Conservation (phyloP, 2,329 filamentous ascomycete species). For the Amylocarpus encephaloides region DNA sequence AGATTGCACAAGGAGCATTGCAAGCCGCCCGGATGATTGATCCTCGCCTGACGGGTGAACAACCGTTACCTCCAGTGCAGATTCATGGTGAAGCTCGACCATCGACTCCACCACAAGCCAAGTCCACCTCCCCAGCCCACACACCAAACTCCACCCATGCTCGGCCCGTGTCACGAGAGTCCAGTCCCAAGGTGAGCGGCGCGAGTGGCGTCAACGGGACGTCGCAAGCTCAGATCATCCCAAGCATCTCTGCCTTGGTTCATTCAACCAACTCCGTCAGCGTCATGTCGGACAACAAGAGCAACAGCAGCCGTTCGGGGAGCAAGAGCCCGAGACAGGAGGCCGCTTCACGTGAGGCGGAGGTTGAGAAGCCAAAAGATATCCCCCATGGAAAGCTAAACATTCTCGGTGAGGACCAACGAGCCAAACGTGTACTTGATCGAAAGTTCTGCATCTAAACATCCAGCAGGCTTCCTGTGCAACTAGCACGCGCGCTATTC, state of each 20-base stretch:
- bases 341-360: not conserved
- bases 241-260: slow-evolving; percentile 29
- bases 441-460: slow-evolving; percentile 42
- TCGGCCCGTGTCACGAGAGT: slow-evolving; percentile 16
- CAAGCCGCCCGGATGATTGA: slow-evolving; percentile 24
- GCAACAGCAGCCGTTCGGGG: slow-evolving; percentile 25
- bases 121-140: slow-evolving; percentile 14
- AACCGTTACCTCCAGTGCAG: slow-evolving; percentile 17
- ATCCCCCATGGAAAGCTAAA: slow-evolving; percentile 51
- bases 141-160: slow-evolving; percentile 16
- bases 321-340: slow-evolving; percentile 24
- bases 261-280: slow-evolving; percentile 27
- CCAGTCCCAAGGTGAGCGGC: slow-evolving; percentile 16
- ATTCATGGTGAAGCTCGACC: slow-evolving; percentile 14
- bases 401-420: slow-evolving; percentile 51
- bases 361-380: slow-evolving; percentile 40
- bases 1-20: slow-evolving; percentile 26
- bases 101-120: slow-evolving; percentile 22
- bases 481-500: not conserved
- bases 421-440: slow-evolving; percentile 61
- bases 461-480: slow-evolving; percentile 2
- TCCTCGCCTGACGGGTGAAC: slow-evolving; percentile 19
- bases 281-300: slow-evolving; percentile 28
- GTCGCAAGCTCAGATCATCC: slow-evolving; percentile 28
- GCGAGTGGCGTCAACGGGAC: slow-evolving; percentile 10